Evolutionary conservation across 2,329 filamentous ascomycete species (phyloP), one percentile per base, ranked within the genome.

Genomic region (Cladophialophora immunda): DNA sequence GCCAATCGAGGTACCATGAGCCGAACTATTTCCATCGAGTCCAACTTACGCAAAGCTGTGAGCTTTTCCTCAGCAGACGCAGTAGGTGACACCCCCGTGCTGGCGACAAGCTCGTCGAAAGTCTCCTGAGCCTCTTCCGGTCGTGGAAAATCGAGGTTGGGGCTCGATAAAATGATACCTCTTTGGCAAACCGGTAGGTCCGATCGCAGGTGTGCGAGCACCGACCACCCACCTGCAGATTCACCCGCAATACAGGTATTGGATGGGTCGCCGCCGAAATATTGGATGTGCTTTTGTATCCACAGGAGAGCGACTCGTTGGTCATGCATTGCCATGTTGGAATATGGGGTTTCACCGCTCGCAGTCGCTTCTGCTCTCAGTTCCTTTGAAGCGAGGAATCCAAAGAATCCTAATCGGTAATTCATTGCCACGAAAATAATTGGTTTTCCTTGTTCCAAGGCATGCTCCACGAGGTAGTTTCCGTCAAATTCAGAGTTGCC

Each of bases 331-430:
- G 80, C 82, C 67, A 81, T 81, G 68, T 85, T 85, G 1, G 59
- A 25, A 30, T 50, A 67, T 4, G 65, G 65, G 11, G 32, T 67
- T 34, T 67, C 41, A 27, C 65, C 65, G 1, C 78, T 74, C 22
- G 77, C 78, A 54, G 78, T 80, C 0, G 81, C 82, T 7, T 80
- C 81, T 19, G 80, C 76, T 2, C 79, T 77, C 17, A 86, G 74
- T 59, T 84, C 83, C 54, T 79, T 73, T 0, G 84, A 85, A 3
- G 82, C 83, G 50, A 79, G 70, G 65, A 77, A 81, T 19, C 78
- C 78, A 34, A 75, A 78, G 17, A 72, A 76, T 9, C 70, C 72
- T 1, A 79, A 68, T 55, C 78, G 74, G 64, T 77, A 75, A 50
- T 74, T 74, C 52, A 73, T 66, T 6, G 63, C 60, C 72, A 81